Percentiles rank a stretch among this genome's conserved stretches.
Conservation (phyloP, 192 early-diverging fungal species). For the Backusella macrospora region DNA sequence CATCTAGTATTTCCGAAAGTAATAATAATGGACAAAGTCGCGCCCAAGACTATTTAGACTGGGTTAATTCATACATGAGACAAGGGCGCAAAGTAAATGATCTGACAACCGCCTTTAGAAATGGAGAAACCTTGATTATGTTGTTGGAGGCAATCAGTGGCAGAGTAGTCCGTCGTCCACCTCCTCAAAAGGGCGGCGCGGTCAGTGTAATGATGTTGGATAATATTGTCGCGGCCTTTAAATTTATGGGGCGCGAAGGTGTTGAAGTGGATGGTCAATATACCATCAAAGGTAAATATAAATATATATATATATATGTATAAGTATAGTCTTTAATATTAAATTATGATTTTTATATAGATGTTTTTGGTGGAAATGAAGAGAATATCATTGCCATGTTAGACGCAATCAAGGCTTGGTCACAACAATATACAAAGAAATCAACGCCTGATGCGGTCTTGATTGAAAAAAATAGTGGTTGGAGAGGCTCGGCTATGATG, state of each 20-base stretch:
- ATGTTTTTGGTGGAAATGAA: conserved; percentile 40
- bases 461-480: conserved; percentile 18
- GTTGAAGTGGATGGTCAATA: conserved; percentile 45
- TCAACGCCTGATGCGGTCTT: not conserved
- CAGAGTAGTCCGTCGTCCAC: conserved; percentile 43
- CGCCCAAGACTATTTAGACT: conserved; percentile 44
- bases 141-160: conserved; percentile 46
- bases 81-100: conserved; percentile 34
- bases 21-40: conserved; percentile 14
- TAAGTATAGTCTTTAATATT: not conserved
- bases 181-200: conserved; percentile 33
- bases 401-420: conserved; percentile 29
- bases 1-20: not conserved
- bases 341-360: conserved; percentile 14
- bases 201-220: conserved; percentile 49
- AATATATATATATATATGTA: not conserved
- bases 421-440: conserved; percentile 11
- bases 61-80: conserved; percentile 46
- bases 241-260: conserved; percentile 55
- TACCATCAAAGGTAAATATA: conserved; percentile 47
- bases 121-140: conserved; percentile 45
- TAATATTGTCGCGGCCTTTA: conserved; percentile 50
- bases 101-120: conserved; percentile 39
- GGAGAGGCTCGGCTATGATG: conserved; percentile 22
- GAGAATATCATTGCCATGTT: conserved; percentile 35